Base-by-base conservation (phyloP, 768 basidiomycete species). In the Pleurotus ostreatus region DNA sequence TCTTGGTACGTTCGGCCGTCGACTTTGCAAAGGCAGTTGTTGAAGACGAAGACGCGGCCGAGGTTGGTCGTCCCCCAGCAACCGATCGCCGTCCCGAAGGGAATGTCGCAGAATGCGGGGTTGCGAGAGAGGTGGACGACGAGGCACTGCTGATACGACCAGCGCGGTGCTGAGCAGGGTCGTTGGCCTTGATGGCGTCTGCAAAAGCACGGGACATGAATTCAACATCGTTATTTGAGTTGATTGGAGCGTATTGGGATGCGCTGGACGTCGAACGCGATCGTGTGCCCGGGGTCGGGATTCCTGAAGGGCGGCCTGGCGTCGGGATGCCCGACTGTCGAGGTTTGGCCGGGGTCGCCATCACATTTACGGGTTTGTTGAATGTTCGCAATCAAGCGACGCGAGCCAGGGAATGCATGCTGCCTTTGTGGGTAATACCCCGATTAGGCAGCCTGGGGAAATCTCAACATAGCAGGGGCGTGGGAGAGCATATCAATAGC, bases 101-200 rank as follows among this genome's bases (percentile, higher is more conserved):
- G 56, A 76, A 68, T 13, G 78, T 71, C 26, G 73, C 65, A 6
- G 74, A 67, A 44, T 73, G 74, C 26, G 82, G 73, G 6, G 82
- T 82, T 45, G 83, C 72, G 11, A 83, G 79, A 20, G 80, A 68
- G 5, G 78, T 68, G 1, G 75, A 75, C 53, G 64, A 65, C 48
- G 76, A 69, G 53, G 65, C 46, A 60, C 69, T 76, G 60, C 69
- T 75, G 59, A 66, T 26, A 40, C 76, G 62, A 46, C 70, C 70
- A 53, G 74, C 62, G 51, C 85, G 82, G 67, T 92, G 89, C 43
- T 81, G 80, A 15, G 86, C 81, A 39, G 90, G 90, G 66, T 92
- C 87, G 62, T 92, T 90, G 53, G 88, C 82, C 66, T 79, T 87
- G 67, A 92, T 82, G 25, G 90, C 90, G 60, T 91, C 89, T 43